Base-by-base conservation (phyloP, 129 eudicot species). In the Lactuca sativa region DNA sequence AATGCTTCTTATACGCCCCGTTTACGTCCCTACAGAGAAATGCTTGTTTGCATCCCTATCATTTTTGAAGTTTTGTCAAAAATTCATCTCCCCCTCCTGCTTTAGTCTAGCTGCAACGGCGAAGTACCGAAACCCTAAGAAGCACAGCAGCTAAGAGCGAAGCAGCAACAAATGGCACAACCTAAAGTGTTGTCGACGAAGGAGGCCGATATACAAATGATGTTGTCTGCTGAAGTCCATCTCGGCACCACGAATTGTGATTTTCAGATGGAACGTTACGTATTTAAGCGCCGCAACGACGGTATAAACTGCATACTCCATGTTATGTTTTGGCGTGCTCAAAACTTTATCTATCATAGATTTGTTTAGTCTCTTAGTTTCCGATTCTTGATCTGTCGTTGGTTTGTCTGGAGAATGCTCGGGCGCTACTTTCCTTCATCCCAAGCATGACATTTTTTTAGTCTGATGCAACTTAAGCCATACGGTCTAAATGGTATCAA, bases 61-160 rank as follows among this genome's bases (percentile, higher is more conserved):
- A 18, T 18, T 18, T 18, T 18, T 18, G 21, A 18, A 18, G 21
- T 18, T 18, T 18, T 18, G 21, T 18, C 21, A 18, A 18, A 18
- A 18, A 18, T 18, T 18, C 21, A 18, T 31, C 53, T 4, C 6
- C 12, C 37, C 67, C 71, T 56, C 59, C 44, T 40, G 41, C 47
- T 31, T 55, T 38, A 43, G 37, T 43, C 53, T 74, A 44, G 72
- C 38, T 41, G 78, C 72, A 55, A 54, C 72, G 78, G 32, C 72
- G n/a, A 73, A 55, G 12, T 52, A 21, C 66, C 30, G 71, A 75
- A 75, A 75, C 80, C 80, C 80, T 75, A 75, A 51, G n/a, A 63
- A 31, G 9, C 34, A 18, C 38, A 43, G 56, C 69, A 62, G 67
- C 16, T 1, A 43, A 49, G 61, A 17, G 21, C 21, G 21, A 18